A percentile compares a stretch with the other conserved stretches of the same genome.
These are phyloP conservation scores for Fistulinella prunicolor DNA, from an alignment of 768 basidiomycete species.

Conservation along the genomic window DNA sequence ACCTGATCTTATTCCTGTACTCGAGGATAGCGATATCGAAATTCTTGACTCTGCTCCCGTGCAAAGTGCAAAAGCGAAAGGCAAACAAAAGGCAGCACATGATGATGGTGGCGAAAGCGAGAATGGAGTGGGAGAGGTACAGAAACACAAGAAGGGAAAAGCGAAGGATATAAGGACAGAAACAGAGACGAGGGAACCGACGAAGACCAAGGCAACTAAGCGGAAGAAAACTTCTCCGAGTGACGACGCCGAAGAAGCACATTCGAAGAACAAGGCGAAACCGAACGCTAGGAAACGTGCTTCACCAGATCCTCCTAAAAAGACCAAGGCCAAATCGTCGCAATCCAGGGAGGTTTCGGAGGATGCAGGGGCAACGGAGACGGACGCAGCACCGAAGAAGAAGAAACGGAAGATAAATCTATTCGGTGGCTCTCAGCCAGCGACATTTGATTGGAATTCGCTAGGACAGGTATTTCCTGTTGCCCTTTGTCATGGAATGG, in stretches of 20 bases:
- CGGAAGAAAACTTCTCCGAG: slow-evolving; percentile 22
- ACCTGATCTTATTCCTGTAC: slow-evolving; percentile 14
- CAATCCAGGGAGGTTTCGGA: slow-evolving; percentile 17
- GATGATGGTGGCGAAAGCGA: slow-evolving; percentile 17
- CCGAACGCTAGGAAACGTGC: slow-evolving; percentile 16
- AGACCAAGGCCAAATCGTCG: slow-evolving; percentile 16
- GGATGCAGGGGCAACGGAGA: slow-evolving; percentile 7
- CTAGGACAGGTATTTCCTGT: slow-evolving; percentile 34
- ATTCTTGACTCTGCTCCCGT: slow-evolving; percentile 23
- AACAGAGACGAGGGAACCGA: slow-evolving; percentile 24
- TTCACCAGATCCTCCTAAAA: slow-evolving; percentile 21
- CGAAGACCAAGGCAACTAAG: slow-evolving; percentile 27
- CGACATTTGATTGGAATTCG: slow-evolving; percentile 46
- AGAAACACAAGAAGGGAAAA: slow-evolving; percentile 26
- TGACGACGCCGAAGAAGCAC: slow-evolving; percentile 15
- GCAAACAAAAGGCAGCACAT: slow-evolving; percentile 37
- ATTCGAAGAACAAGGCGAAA: slow-evolving; percentile 17
- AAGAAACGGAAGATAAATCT: slow-evolving; percentile 71
- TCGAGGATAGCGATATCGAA: slow-evolving; percentile 33
- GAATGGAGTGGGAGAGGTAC: slow-evolving; percentile 22
- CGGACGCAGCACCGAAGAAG: slow-evolving; percentile 45
- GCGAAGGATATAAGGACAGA: slow-evolving; percentile 14
- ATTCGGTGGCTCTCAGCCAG: slow-evolving; percentile 43
- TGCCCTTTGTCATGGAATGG: not conserved
- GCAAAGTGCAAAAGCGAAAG: slow-evolving; percentile 30